These are phyloP conservation scores for Schwanniomyces occidentalis DNA, from an alignment of 805 yeast species.

Conservation along the genomic window DNA sequence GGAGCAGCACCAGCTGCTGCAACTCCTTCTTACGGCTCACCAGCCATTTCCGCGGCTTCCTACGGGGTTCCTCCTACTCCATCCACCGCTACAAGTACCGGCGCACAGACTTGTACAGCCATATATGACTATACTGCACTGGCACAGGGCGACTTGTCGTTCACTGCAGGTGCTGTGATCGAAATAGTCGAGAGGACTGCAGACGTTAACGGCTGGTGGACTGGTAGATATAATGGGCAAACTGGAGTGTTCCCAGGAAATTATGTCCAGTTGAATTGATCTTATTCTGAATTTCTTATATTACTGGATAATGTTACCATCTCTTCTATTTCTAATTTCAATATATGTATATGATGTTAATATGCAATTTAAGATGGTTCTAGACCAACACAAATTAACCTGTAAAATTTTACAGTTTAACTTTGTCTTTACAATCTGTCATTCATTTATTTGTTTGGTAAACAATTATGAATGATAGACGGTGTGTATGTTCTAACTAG, in stretches of 20 bases:
- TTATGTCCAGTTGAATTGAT: constrained; percentile 72
- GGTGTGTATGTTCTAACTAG: no score
- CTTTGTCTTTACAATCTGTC: no score
- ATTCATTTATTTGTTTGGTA: no score
- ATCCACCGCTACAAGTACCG: constrained; percentile 31
- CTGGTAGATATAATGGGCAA: constrained; percentile 80
- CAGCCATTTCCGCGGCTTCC: constrained; percentile 25
- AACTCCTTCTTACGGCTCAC: constrained; percentile 23
- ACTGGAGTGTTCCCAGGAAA: constrained; percentile 96
- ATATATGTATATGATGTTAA: no score
- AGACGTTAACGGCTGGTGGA: constrained; percentile 97
- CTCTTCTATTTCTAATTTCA: no score
- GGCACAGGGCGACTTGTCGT: constrained; percentile 86
- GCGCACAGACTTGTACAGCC: constrained; percentile 75
- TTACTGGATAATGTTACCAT: no score
- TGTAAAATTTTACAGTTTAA: no score
- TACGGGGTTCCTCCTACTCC: constrained; percentile 27
- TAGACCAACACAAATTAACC: no score
- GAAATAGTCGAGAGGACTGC: constrained; percentile 78
- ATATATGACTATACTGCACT: constrained; percentile 90
- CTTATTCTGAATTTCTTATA: no score
- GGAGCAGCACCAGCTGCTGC: constrained; percentile 15
- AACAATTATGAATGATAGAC: no score
- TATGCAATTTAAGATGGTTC: no score
- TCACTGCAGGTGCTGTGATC: constrained; percentile 85